Evolutionary conservation across 805 yeast genomes (phyloP).

Genomic region (Wickerhamomyces chaumierensis): DNA sequence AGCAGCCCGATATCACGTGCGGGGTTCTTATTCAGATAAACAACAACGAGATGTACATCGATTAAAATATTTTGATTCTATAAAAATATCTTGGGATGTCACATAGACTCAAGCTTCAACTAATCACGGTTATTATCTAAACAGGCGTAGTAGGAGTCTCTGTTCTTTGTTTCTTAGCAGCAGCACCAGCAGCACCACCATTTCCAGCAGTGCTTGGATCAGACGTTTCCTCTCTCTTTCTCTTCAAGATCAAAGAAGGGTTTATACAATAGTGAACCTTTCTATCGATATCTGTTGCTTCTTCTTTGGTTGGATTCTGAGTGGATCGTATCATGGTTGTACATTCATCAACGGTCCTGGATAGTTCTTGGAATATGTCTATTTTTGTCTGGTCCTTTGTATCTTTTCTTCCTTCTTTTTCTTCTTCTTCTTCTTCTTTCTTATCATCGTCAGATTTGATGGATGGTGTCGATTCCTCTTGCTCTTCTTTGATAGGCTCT

Average conservation of each 20-base stretch:
- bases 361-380: conserved; percentile 27
- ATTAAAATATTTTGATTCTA: too few relatives aligned
- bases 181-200: conserved; percentile 15
- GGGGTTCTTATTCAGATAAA: too few relatives aligned
- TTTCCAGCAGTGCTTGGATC: conserved; percentile 3
- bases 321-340: conserved; percentile 30
- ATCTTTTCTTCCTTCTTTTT: conserved; percentile 2
- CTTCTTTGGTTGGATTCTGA: conserved; percentile 42
- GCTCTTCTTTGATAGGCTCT: conserved; percentile 3
- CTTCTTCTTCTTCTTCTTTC: conserved; percentile 5
- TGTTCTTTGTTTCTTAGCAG: conserved; percentile 17
- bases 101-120: too few relatives aligned
- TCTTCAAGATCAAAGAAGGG: conserved; percentile 42
- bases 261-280: conserved; percentile 53
- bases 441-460: conserved; percentile 11
- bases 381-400: too few relatives aligned
- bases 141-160: conserved; percentile 5
- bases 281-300: conserved; percentile 50
- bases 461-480: conserved; percentile 2
- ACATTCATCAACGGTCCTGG: conserved; percentile 38
- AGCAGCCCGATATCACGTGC: too few relatives aligned
- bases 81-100: too few relatives aligned
- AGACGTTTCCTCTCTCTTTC: conserved; percentile 23
- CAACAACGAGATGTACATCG: too few relatives aligned
- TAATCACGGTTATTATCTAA: too few relatives aligned